Evolutionary conservation across 805 yeast genomes (phyloP), one percentile per base, ranked within the genome.

Genomic region (Myxozyma kluyveri): DNA sequence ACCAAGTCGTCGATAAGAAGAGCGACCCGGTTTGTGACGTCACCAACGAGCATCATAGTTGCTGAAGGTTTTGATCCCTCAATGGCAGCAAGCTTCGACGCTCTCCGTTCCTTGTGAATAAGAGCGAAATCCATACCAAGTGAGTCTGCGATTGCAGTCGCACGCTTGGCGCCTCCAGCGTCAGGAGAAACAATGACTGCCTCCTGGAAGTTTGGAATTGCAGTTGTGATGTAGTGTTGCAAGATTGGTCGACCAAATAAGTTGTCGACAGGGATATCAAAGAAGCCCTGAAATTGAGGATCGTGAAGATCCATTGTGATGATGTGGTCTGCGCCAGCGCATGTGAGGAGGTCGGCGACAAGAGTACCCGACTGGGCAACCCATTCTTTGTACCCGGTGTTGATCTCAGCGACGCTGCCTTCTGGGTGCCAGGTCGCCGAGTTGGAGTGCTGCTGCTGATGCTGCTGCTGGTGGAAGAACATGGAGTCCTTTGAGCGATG

Each of bases 101-200:
- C 78, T 59, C 95, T 75, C 66, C 96, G 76, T 67, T 93, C 99
- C 70, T 93, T 93, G 71, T 93, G 98, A 59, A 93, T 89, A 69
- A 93, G 75, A 0, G 99, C 99, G 73, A 93, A 90, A 23, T 89
- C 79, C 73, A 93, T 79, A 18, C 88, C 89, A 52, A 93, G 72
- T 1, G 86, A 79, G 70, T 93, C 99, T 1, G 99, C 99, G 55
- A 93, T 79, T 1, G 91, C 84, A 1, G 96, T 87, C 29, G 99
- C 97, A 60, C 99, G 75, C 69, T 93, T 93, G 45, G 99, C 99
- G 57, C 99, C 99, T 65, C 99, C 99, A 21, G 97, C 93, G 70
- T 93, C 99, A 0, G 99, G 99, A 1, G 96, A 88, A 31, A 93
- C 97, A 62, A 93, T 82, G 5, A 93, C 96, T 38, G 91, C 86